Evolutionary conservation across 768 basidiomycete species (phyloP), one percentile per base, ranked within the genome.

Genomic region (Lyophyllum atratum): DNA sequence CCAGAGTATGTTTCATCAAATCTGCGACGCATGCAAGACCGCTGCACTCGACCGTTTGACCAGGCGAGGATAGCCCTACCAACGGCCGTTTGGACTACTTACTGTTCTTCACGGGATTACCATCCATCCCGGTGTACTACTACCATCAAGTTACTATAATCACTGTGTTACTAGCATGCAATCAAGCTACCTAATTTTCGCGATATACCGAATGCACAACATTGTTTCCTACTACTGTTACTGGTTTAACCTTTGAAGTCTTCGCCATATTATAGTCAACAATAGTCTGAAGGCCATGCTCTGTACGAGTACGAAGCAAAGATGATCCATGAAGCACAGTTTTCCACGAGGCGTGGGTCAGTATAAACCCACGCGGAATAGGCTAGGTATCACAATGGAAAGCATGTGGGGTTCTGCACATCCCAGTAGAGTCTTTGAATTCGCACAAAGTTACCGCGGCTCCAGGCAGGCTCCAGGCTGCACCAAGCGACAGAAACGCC

Each of bases 1-100:
- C 37, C 72, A 79, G 56, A 90, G 84, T 68, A 75, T 89, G 69
- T 86, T 90, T 62, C 86, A 87, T 62, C 79, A 80, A 55, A 74
- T 80, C 54, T 89, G 87, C 72, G 87, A 86, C 4, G 60, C 47
- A 1, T 89, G 87, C 73, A 77, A 74, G 59, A 66, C 58, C 15
- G 71, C 72, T 29, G 74, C 74, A 59, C 68, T 72, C 47, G 71
- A 65, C 52, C 73, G 62, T 22, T 43, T 63, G 25, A 59, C 59
- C 24, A 34, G 58, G 40, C 59, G 61, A 34, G 21, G 57, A 19
- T 62, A 50, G 47, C 26, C 33, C 37, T 42, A 10, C 24, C 6
- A 42, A 14, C n/a, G 29, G 11, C 24, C 49, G 10, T 14, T 15
- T 15, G 34, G n/a, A 50, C 39, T 5, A 24, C 34, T 40, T 11